Evolutionary conservation across 306 rosid species (phyloP).

Genomic region (Cucurbita argyrosperma): DNA sequence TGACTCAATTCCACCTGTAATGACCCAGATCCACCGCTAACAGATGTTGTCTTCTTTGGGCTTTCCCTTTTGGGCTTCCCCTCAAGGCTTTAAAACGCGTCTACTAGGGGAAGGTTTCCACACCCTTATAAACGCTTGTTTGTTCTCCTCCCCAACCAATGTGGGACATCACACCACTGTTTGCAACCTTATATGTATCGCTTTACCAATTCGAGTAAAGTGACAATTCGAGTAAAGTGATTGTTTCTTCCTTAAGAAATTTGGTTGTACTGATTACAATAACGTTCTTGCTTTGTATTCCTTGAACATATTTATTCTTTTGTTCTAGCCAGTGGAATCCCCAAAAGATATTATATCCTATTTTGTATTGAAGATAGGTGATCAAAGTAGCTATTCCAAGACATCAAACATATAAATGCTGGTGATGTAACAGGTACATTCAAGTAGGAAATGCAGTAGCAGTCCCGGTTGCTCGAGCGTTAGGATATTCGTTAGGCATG

Average conservation of each 20-base stretch:
- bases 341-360: neutral
- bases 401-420: neutral
- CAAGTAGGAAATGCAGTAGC: constrained; percentile 96
- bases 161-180: neutral
- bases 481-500: constrained; percentile 54
- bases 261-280: neutral
- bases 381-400: too few relatives aligned
- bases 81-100: too few relatives aligned
- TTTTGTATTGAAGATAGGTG: neutral
- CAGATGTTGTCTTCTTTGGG: too few relatives aligned
- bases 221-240: neutral
- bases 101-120: too few relatives aligned
- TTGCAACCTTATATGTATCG: neutral
- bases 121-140: too few relatives aligned
- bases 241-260: neutral
- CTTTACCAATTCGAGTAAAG: neutral
- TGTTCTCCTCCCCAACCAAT: too few relatives aligned
- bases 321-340: neutral
- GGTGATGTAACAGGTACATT: constrained; percentile 35
- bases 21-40: too few relatives aligned
- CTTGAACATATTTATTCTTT: neutral
- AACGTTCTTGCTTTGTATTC: neutral
- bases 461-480: constrained; percentile 59
- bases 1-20: too few relatives aligned
- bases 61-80: too few relatives aligned